Percentiles rank a stretch among this genome's conserved stretches.
Evolutionary conservation across 1,139 yeast genomes (phyloP).

Genomic region (Yamadazyma atmosphaerica): DNA sequence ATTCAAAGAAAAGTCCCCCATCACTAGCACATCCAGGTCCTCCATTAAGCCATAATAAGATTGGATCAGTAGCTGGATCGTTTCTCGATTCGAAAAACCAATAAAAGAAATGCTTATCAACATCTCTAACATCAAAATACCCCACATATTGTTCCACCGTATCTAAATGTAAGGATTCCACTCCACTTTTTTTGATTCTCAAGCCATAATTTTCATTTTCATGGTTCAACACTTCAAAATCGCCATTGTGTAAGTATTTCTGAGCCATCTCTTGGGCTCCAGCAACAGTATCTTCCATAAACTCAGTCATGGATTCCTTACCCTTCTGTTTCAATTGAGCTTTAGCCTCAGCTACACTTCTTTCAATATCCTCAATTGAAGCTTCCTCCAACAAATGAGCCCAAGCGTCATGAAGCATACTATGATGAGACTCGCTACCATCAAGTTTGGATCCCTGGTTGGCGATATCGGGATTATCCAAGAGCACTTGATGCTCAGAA

Average conservation of each 20-base stretch:
- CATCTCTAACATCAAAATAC: constrained; percentile 50
- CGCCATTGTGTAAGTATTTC: not conserved
- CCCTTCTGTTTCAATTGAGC: not conserved
- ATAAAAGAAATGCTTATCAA: constrained; percentile 71
- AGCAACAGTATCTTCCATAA: not conserved
- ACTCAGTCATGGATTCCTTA: not conserved
- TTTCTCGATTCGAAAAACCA: constrained; percentile 88
- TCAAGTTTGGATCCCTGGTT: constrained; percentile 5
- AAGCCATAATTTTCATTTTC: constrained; percentile 7
- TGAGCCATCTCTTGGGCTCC: constrained; percentile 1
- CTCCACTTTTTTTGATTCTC: constrained; percentile 10
- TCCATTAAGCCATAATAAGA: constrained; percentile 58
- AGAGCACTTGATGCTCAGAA: constrained; percentile 6
- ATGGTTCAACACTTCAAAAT: constrained; percentile 5
- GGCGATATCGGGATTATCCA: constrained; percentile 8
- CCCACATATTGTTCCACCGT: constrained; percentile 59
- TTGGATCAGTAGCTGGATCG: constrained; percentile 79
- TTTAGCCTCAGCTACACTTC: constrained; percentile 1
- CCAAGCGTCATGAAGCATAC: constrained; percentile 5
- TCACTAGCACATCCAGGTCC: constrained; percentile 46
- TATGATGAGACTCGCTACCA: not conserved
- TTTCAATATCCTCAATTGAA: constrained; percentile 1
- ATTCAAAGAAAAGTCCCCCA: constrained; percentile 81
- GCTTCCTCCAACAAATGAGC: constrained; percentile 3
- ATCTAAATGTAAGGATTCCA: constrained; percentile 39